These are phyloP conservation scores for Dendrobium catenatum DNA, from an alignment of 106 monocot genomes.

Conservation along the genomic window DNA sequence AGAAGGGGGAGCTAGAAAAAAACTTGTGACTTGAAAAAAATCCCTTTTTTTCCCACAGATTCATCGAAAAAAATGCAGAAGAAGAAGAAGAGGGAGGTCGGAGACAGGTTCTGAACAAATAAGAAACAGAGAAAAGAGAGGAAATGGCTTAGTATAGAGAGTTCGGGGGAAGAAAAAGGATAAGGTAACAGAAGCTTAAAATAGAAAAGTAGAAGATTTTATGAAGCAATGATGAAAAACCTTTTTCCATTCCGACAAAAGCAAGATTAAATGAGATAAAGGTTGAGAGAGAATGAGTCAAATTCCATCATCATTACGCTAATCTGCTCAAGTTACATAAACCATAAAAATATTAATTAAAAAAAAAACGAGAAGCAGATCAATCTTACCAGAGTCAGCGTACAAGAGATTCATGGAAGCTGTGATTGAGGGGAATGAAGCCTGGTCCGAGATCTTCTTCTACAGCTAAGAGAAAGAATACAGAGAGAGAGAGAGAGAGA, in stretches of 20 bases:
- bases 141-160: background rate
- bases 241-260: background rate
- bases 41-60: too few relatives aligned
- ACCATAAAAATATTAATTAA: background rate
- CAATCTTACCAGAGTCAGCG: background rate
- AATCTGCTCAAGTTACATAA: background rate
- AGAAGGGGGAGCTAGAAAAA: too few relatives aligned
- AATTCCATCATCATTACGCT: background rate
- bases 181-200: background rate
- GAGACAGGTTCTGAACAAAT: background rate
- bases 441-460: conserved; percentile 67
- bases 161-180: background rate
- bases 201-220: background rate
- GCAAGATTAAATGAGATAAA: background rate
- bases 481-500: background rate
- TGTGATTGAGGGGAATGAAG: conserved; percentile 86
- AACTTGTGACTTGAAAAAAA: too few relatives aligned
- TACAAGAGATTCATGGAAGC: conserved; percentile 24
- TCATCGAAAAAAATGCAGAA: too few relatives aligned
- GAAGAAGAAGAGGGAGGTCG: background rate
- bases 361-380: background rate
- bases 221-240: background rate
- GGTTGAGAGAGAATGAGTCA: background rate
- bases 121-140: background rate
- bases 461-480: background rate